Base-by-base conservation (phyloP, 2,329 filamentous ascomycete genomes). In the Dactylellina cionopaga region DNA sequence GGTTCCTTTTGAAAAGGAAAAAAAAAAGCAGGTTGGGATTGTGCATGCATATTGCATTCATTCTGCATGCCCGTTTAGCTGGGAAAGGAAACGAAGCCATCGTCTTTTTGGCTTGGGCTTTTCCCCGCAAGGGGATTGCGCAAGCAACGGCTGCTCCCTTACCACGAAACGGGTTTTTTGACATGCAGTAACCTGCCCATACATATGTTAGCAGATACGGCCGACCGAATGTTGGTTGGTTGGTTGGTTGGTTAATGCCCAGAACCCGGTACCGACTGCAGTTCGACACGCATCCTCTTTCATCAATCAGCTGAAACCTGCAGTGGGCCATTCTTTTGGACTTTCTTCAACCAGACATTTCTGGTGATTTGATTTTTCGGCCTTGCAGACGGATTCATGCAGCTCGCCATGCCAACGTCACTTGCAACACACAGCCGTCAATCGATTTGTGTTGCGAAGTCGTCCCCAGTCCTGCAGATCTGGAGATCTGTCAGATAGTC, bases 11-110 rank as follows among this genome's bases (percentile, higher is more conserved):
- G n/a, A 15, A 22, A 46, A 22, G 6, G 22, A 24, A 31, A 13
- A 37, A 55, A 39, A 24, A 15, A n/a, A 25, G 17, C 33, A 54
- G 46, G 63, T 59, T 51, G 54, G 63, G 63, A 68, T 68, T n/a
- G 60, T 68, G 63, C 63, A 68, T 68, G 63, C 35, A 52, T 68
- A 43, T 52, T 58, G 63, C 63, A 68, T n/a, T n/a, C n/a, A n/a
- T 43, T 66, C 63, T 68, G 63, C 63, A 68, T 39, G 54, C 39
- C 44, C 49, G 25, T 58, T 37, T 41, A 27, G 22, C 44, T 37
- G 29, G 39, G 29, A 33, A 7, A 17, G 39, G 51, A 17, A 25
- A 10, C 19, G 22, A 27, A 47, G 19, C 43, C 13, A 22, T 27
- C 39, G 43, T 27, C 2, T 25, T 25, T 17, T 19, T 10, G 17